Evolutionary conservation across 2,329 filamentous ascomycete species (phyloP).

Genomic region (Elsinoe fawcettii): DNA sequence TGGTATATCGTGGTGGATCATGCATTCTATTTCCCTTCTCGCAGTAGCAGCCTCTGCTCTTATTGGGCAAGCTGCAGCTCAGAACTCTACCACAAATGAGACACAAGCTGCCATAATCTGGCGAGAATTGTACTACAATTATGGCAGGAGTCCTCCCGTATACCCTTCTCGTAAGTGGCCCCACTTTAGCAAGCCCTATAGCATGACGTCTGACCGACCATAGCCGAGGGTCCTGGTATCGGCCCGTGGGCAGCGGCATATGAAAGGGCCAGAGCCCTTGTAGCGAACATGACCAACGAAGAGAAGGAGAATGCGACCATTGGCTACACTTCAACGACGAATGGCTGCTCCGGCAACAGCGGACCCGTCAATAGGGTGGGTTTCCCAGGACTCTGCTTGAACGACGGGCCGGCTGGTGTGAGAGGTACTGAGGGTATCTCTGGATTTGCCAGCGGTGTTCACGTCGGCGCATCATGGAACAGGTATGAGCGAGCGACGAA

Average conservation of each 20-base stretch:
- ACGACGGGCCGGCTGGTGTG: constrained; percentile 33
- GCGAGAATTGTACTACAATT: constrained; percentile 24
- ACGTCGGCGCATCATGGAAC: constrained; percentile 37
- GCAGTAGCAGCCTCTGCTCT: not conserved
- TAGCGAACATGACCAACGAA: constrained; percentile 32
- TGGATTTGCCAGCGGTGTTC: constrained; percentile 32
- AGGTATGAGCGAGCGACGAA: constrained; percentile 20
- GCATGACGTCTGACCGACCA: constrained; percentile 7
- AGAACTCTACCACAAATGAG: constrained; percentile 18
- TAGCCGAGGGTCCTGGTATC: constrained; percentile 19
- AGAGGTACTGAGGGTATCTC: constrained; percentile 27
- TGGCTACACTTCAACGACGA: constrained; percentile 21
- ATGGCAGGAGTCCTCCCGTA: constrained; percentile 26
- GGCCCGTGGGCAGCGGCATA: constrained; percentile 33
- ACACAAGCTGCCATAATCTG: constrained; percentile 18
- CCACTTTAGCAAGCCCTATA: not conserved
- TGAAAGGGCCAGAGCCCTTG: constrained; percentile 33
- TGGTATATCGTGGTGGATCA: not conserved
- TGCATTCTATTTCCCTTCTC: constrained; percentile 1
- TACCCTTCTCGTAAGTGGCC: constrained; percentile 24
- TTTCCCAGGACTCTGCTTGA: constrained; percentile 35
- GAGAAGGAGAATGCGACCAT: constrained; percentile 37
- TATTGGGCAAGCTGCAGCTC: constrained; percentile 1
- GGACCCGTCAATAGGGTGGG: constrained; percentile 31
- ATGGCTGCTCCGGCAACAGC: constrained; percentile 31